These are phyloP conservation scores for Aureobasidium mangrovei DNA, from an alignment of 2,329 filamentous ascomycete species.

Conservation along the genomic window DNA sequence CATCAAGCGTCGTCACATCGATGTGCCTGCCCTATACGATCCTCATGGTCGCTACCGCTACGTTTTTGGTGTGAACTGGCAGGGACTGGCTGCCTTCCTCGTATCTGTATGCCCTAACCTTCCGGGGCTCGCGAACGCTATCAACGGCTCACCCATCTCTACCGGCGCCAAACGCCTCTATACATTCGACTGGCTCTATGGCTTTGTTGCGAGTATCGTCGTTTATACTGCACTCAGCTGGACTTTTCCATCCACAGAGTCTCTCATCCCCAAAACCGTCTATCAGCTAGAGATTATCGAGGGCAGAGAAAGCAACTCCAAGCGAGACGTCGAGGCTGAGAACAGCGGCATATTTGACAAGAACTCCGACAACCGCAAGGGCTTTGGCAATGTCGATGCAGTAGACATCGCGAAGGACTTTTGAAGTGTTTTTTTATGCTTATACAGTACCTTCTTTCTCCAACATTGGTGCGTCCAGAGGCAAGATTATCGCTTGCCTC, in stretches of 20 bases:
- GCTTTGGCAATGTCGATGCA: slow-evolving; percentile 2
- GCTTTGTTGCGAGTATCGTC: slow-evolving; percentile 47
- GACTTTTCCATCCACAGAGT: not conserved
- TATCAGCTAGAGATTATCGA: slow-evolving; percentile 6
- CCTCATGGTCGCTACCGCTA: slow-evolving; percentile 45
- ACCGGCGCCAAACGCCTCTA: slow-evolving; percentile 18
- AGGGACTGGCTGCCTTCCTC: slow-evolving; percentile 50
- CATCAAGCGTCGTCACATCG: slow-evolving; percentile 41
- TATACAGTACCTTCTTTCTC: not conserved
- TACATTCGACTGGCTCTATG: slow-evolving; percentile 56
- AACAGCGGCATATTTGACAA: not conserved
- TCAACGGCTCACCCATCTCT: slow-evolving; percentile 15
- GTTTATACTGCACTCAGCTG: slow-evolving; percentile 43
- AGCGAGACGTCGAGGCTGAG: not conserved
- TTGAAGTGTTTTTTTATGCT: not conserved
- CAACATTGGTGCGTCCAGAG: too few relatives aligned
- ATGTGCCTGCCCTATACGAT: slow-evolving; percentile 40
- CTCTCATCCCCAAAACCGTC: not conserved
- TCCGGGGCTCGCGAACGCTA: slow-evolving; percentile 35
- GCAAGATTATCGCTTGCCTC: too few relatives aligned
- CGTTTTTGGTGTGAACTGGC: slow-evolving; percentile 48
- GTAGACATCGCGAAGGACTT: slow-evolving; percentile 4
- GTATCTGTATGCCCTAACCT: slow-evolving; percentile 48
- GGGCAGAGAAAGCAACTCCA: not conserved
- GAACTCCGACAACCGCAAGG: not conserved